Percentiles rank a stretch among this genome's conserved stretches.
Conservation (phyloP, 129 eudicot species). For the Flaveria bidentis region DNA sequence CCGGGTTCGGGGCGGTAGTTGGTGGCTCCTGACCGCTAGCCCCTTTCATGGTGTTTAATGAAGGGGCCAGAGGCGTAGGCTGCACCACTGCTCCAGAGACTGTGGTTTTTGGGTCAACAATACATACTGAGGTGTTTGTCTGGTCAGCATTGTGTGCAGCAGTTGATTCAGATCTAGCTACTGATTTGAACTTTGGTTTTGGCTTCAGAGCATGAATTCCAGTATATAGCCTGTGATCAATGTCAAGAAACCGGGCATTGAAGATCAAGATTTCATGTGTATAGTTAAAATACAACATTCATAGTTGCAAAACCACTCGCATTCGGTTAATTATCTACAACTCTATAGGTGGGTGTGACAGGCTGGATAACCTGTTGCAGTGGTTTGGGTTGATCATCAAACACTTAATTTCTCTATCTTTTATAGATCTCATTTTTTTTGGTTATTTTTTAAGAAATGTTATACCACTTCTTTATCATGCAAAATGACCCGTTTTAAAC, state of each 20-base stretch:
- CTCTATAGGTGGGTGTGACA: too few species aligned
- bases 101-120: conserved; percentile 49
- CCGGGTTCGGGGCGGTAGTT: conserved; percentile 24
- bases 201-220: conserved; percentile 85
- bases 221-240: conserved; percentile 68
- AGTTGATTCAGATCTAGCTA: conserved; percentile 59
- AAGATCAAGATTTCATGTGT: background rate
- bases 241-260: background rate
- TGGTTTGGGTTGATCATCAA: too few species aligned
- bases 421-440: too few species aligned
- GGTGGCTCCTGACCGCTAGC: conserved; percentile 52
- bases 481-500: too few species aligned
- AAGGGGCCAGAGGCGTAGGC: conserved; percentile 51
- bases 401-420: too few species aligned
- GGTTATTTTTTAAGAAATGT: too few species aligned
- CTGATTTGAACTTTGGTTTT: conserved; percentile 64
- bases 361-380: too few species aligned
- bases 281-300: background rate
- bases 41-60: conserved; percentile 46
- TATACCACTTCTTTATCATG: too few species aligned
- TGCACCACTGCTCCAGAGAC: conserved; percentile 39
- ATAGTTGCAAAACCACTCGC: too few species aligned
- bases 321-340: too few species aligned
- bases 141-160: conserved; percentile 64
- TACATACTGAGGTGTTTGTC: conserved; percentile 44